Conservation (phyloP, 1,284 basidiomycete genomes). For the Malassezia dermatis region DNA sequence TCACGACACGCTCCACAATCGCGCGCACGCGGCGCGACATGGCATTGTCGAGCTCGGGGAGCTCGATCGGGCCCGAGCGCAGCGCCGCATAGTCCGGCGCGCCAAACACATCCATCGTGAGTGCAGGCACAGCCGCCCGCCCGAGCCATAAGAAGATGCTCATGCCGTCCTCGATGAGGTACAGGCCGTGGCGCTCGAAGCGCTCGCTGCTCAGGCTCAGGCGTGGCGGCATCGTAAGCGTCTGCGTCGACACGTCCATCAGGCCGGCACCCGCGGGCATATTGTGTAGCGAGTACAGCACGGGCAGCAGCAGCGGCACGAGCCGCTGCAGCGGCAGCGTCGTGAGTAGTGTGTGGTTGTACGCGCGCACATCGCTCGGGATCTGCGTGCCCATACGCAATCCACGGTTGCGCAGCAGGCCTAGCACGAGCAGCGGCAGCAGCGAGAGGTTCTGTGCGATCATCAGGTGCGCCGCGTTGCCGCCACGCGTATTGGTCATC, state of each 20-base stretch:
- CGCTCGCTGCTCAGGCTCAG: slow-evolving; percentile 85
- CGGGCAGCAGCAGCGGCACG: slow-evolving; percentile 85
- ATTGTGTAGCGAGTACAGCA: slow-evolving; percentile 90
- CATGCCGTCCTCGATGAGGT: slow-evolving; percentile 93
- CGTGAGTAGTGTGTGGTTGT: slow-evolving; percentile 83
- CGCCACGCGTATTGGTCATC: slow-evolving; percentile 70
- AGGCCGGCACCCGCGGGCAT: slow-evolving; percentile 74
- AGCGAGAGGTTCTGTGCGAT: slow-evolving; percentile 87
- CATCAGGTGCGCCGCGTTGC: slow-evolving; percentile 82
- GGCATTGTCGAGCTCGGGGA: slow-evolving; percentile 76
- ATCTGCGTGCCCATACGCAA: slow-evolving; percentile 90
- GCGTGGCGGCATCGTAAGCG: slow-evolving; percentile 66
- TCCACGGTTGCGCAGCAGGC: slow-evolving; percentile 87
- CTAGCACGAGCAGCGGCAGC: slow-evolving; percentile 78
- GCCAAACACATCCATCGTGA: slow-evolving; percentile 88
- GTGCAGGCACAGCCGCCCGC: slow-evolving; percentile 85
- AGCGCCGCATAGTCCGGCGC: slow-evolving; percentile 76
- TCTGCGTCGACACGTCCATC: slow-evolving; percentile 18
- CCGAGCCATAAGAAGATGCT: slow-evolving; percentile 97
- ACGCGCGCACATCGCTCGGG: slow-evolving; percentile 86
- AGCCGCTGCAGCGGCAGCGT: slow-evolving; percentile 81
- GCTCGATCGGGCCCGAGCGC: slow-evolving; percentile 82
- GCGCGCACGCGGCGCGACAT: slow-evolving; percentile 90
- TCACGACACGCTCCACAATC: slow-evolving; percentile 80
- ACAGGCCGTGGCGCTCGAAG: slow-evolving; percentile 86